Percentiles rank a stretch among this genome's conserved stretches.
Conservation (phyloP, 2,329 filamentous ascomycete species). For the Fusarium sarcochroum region DNA sequence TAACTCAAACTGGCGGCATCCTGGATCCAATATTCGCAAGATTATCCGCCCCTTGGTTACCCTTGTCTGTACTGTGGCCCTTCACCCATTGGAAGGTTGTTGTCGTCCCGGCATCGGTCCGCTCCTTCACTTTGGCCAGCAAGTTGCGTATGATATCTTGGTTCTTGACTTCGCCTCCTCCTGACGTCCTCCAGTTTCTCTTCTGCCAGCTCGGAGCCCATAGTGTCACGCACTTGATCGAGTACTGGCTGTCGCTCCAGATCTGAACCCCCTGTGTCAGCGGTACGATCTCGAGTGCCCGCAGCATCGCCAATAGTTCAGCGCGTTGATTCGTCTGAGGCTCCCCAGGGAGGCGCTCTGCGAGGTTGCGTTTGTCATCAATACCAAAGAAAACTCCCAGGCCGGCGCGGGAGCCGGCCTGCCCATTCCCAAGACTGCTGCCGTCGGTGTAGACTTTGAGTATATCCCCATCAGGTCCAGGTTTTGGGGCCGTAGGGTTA, state of each 20-base stretch:
- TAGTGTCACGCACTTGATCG: conserved; percentile 87
- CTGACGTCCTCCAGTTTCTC: conserved; percentile 82
- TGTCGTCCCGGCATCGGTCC: conserved; percentile 69
- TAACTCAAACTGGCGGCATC: conserved; percentile 39
- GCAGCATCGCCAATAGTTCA: conserved; percentile 90
- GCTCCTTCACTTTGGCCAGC: conserved; percentile 77
- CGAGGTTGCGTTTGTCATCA: conserved; percentile 73
- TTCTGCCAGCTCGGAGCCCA: conserved; percentile 86
- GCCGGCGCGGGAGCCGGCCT: conserved; percentile 67
- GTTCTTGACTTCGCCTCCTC: conserved; percentile 83
- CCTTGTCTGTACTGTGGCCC: conserved; percentile 79
- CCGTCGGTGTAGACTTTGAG: conserved; percentile 73
- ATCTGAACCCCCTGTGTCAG: conserved; percentile 79
- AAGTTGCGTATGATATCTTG: conserved; percentile 85
- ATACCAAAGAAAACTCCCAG: conserved; percentile 75
- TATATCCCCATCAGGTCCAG: conserved; percentile 39
- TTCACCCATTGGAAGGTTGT: conserved; percentile 92
- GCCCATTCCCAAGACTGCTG: conserved; percentile 72
- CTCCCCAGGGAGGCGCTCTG: conserved; percentile 80
- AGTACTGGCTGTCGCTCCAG: conserved; percentile 89
- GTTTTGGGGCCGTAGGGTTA: neutral
- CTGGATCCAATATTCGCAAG: conserved; percentile 73
- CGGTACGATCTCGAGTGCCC: conserved; percentile 83
- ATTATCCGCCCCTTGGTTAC: conserved; percentile 85
- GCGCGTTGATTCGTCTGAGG: conserved; percentile 95